Evolutionary conservation across 2,329 filamentous ascomycete species (phyloP).

Genomic region (Fusarium nurragi): DNA sequence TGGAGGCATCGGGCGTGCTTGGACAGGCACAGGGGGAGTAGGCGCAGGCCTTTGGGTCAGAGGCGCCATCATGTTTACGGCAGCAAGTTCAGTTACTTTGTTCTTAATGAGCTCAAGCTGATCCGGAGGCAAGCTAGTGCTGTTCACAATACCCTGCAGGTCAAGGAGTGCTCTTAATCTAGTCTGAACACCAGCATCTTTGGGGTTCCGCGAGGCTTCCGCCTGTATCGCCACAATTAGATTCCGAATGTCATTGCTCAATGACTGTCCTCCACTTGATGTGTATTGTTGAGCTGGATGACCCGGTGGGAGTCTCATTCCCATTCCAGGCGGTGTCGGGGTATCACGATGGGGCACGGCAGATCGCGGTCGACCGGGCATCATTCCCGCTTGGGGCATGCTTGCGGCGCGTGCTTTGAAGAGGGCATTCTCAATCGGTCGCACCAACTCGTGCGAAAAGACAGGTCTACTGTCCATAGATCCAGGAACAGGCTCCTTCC

Average conservation of each 20-base stretch:
- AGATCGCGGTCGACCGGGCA: conserved; percentile 60
- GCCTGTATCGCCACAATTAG: conserved; percentile 77
- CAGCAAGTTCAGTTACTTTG: conserved; percentile 80
- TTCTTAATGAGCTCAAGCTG: conserved; percentile 86
- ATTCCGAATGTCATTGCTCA: conserved; percentile 84
- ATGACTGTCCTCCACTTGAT: conserved; percentile 53
- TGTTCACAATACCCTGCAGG: conserved; percentile 78
- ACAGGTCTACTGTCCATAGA: conserved; percentile 93
- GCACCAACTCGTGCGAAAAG: conserved; percentile 85
- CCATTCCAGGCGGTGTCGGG: conserved; percentile 73
- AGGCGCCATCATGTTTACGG: conserved; percentile 67
- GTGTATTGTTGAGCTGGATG: conserved; percentile 45
- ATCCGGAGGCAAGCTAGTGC: conserved; percentile 79
- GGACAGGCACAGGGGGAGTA: conserved; percentile 47
- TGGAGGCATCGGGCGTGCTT: conserved; percentile 48
- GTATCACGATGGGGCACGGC: conserved; percentile 73
- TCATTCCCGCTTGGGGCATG: conserved; percentile 61
- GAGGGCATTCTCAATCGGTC: conserved; percentile 92
- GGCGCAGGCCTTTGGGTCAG: conserved; percentile 55
- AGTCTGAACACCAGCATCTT: conserved; percentile 78
- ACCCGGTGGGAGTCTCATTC: conserved; percentile 47
- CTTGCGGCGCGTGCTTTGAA: conserved; percentile 78
- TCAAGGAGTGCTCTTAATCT: conserved; percentile 87
- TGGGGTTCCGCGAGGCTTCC: conserved; percentile 78
- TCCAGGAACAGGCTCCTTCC: conserved; percentile 96